Evolutionary conservation across 345 rosid genomes (phyloP), one percentile per base, ranked within the genome.

Genomic region (Dimocarpus longan): DNA sequence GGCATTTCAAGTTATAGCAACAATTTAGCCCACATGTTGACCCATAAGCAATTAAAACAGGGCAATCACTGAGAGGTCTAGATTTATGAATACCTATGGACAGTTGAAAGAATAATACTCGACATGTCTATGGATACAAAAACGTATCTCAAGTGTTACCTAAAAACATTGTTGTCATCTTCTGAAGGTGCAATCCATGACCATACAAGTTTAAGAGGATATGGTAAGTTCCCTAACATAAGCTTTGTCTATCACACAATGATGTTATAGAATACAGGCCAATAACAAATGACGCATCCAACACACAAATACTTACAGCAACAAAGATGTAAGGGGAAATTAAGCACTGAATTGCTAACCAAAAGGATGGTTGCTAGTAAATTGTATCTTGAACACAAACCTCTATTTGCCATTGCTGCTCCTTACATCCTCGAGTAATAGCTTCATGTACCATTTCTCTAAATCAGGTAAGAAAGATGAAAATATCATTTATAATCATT

Each of bases 361-460:
- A 26, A 26, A 26, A 26, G 28, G 28, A 26, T 26, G 28, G 1
- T 26, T 26, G 28, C 28, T 26, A 26, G 28, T 26, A 26, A 26
- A 26, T 26, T 26, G 28, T 26, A 0, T 26, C 28, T 26, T 43
- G 76, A 57, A 52, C 21, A 71, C 69, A 80, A 78, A 88, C 99
- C 97, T 95, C 92, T 82, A 95, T 92, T 84, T 95, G 95, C 60
- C 99, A 91, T 62, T 95, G 99, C 86, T 89, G 97, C 86, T 95
- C 97, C 87, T 90, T 95, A 90, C 99, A 92, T 79, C 87, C 96
- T 81, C 93, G 88, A 82, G 86, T 84, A 85, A 94, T 94, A 78
- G 92, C 89, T 84, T 92, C 99, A 76, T 89, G 90, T 59, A 95
- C 94, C 89, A 88, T 81, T 88, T 93, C 99, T 76, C 99, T 94